phyloP scores from a whole-genome alignment of 2,329 filamentous ascomycete species.

The Xylaria digitata region DNA sequence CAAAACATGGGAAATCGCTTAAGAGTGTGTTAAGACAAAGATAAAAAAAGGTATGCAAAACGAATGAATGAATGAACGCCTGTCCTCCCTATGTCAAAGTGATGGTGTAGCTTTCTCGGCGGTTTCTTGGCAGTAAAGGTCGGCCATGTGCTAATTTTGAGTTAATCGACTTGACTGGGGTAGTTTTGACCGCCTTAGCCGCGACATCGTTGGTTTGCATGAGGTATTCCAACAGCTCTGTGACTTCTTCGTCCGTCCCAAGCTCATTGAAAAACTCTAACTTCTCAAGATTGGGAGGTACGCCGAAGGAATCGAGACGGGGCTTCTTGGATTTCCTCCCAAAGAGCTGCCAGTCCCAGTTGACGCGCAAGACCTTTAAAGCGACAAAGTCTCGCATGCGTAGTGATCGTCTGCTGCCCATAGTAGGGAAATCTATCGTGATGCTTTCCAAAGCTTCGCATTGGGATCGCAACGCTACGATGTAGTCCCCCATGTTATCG shows the following conservation, averaged over 20 bases:
- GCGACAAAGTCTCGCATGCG: constrained; percentile 57
- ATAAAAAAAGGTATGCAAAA: neutral
- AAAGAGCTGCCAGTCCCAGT: constrained; percentile 62
- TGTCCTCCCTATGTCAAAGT: constrained; percentile 19
- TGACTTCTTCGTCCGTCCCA: constrained; percentile 60
- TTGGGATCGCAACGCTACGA: constrained; percentile 57
- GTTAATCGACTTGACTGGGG: constrained; percentile 50
- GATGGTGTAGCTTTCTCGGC: constrained; percentile 34
- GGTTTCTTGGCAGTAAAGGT: constrained; percentile 29
- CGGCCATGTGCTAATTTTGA: constrained; percentile 22
- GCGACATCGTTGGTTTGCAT: constrained; percentile 54
- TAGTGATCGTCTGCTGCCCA: constrained; percentile 56
- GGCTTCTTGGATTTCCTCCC: constrained; percentile 58
- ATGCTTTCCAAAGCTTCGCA: constrained; percentile 58
- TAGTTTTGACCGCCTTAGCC: constrained; percentile 53
- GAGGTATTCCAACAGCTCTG: constrained; percentile 57
- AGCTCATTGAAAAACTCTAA: constrained; percentile 60
- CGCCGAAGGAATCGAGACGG: constrained; percentile 58
- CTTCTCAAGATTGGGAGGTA: constrained; percentile 59
- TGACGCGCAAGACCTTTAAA: constrained; percentile 56
- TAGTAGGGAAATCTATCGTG: constrained; percentile 57
- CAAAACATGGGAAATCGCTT: too few relatives aligned
- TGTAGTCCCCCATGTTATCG: constrained; percentile 60
- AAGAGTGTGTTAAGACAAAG: too few relatives aligned
- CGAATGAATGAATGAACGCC: constrained; percentile 3